phyloP scores from a whole-genome alignment of 306 rosid species.

The Fragaria vesca region DNA sequence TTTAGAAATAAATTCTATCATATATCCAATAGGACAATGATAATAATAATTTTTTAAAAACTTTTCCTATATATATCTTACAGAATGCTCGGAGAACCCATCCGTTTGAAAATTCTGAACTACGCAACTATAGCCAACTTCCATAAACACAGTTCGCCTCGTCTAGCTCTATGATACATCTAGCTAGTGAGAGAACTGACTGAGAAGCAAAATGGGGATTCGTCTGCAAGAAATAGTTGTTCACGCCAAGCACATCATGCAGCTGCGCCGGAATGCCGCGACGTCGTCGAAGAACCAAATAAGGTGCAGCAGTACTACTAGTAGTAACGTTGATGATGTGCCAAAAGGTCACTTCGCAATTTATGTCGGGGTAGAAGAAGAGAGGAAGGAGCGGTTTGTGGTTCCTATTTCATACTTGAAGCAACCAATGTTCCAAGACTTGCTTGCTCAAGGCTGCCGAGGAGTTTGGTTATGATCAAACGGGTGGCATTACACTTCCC shows the following conservation, averaged over 20 bases:
- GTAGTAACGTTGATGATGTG: background rate
- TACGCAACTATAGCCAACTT: background rate
- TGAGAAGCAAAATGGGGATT: slow-evolving; percentile 12
- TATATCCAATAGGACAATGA: background rate
- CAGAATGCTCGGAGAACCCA: background rate
- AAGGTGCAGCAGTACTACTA: background rate
- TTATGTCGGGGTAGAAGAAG: slow-evolving; percentile 11
- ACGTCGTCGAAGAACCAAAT: background rate
- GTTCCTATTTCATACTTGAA: slow-evolving; percentile 29
- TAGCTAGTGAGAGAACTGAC: background rate
- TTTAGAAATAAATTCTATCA: background rate
- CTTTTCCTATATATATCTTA: background rate
- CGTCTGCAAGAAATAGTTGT: slow-evolving; percentile 22
- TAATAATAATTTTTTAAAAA: no score
- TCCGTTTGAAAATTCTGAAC: background rate
- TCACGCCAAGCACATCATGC: slow-evolving; percentile 24
- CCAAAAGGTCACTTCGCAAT: slow-evolving; percentile 31
- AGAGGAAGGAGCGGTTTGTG: slow-evolving; percentile 23
- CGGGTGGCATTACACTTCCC: slow-evolving; percentile 26
- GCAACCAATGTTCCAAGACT: slow-evolving; percentile 28
- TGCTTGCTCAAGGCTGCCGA: slow-evolving; percentile 24
- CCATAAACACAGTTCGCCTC: background rate
- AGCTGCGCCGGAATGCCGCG: background rate
- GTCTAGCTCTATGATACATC: background rate
- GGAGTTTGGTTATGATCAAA: slow-evolving; percentile 27